Conservation (phyloP, 2,329 filamentous ascomycete species). For the Cytospora paraplurivora region DNA sequence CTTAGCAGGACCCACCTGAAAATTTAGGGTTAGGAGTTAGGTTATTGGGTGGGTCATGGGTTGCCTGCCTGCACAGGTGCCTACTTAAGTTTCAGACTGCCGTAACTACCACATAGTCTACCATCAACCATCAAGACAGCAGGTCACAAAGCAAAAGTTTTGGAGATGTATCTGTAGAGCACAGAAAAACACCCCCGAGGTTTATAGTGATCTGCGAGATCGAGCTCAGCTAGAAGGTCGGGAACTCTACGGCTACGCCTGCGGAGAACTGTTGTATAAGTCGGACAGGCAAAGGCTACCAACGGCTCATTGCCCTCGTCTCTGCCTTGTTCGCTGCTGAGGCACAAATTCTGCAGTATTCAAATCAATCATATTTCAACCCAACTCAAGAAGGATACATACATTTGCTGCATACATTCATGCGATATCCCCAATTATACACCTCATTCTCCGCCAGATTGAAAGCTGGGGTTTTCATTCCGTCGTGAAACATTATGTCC, state of each 20-base stretch:
- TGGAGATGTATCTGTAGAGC: neutral
- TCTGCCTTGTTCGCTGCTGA: no score
- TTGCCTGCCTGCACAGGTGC: no score
- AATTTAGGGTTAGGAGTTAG: neutral
- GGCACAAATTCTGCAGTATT: neutral
- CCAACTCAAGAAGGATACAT: neutral
- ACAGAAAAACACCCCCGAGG: neutral
- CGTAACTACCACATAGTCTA: no score
- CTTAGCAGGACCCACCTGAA: neutral
- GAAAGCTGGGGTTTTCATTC: slow-evolving; percentile 23
- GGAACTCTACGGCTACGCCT: no score
- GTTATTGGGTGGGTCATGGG: neutral
- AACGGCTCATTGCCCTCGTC: no score
- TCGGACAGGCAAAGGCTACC: no score
- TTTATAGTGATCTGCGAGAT: no score
- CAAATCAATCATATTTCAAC: neutral
- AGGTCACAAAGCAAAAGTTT: no score
- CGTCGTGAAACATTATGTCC: slow-evolving; percentile 19
- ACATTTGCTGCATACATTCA: slow-evolving; percentile 16
- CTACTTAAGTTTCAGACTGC: no score
- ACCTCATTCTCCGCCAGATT: slow-evolving; percentile 2
- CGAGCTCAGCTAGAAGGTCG: no score
- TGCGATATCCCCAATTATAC: slow-evolving; percentile 20
- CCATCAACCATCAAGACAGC: no score
- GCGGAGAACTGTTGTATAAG: no score